Evolutionary conservation across 2,329 filamentous ascomycete species (phyloP), one percentile per base, ranked within the genome.

Genomic region (Aspergillaceae sp.): DNA sequence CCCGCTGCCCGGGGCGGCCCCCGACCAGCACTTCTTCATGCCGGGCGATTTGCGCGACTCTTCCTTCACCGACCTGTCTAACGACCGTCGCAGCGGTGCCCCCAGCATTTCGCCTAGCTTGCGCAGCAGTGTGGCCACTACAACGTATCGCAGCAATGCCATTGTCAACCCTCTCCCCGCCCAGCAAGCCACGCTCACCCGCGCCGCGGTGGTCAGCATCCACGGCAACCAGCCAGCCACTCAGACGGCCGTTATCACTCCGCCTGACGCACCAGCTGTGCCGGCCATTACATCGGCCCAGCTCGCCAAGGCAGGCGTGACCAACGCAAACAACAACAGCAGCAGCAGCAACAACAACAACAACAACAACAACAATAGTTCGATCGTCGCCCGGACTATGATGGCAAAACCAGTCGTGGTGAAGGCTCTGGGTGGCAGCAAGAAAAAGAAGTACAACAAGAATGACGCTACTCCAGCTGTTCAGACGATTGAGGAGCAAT

Each of bases 11-110:
- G 82, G 74, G 43, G 71, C 73, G 38, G 72, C 72, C 49, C 69
- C 86, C 49, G 87, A 94, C 50, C 86, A 92, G 60, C 87, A 94
- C 63, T 96, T 94, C 76, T 96, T 96, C 66, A 84, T 94, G 56
- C 90, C 90, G 7, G 85, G 85, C 49, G 88, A 95, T 61, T 76
- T 96, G 40, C 85, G 91, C 54, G 88, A 94, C 68, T 95, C 89
- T 5, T 91, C 88, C 8, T 95, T 90, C 69, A 94, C 89, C 4
- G 85, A 80, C 50, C 79, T 85, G 51, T 87, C 86, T 1, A 75
- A 72, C 44, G 68, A 65, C 9, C 69, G 73, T 45, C 74, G 68
- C 51, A 81, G 77, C 50, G 63, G 75, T 44, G 63, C 70, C 3
- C 71, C 71, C 10, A 75, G 70, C 50, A 63, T 75, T 43, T 63